Evolutionary conservation across 2,329 filamentous ascomycete genomes (phyloP).

Genomic region (Hypoxylon sp.): DNA sequence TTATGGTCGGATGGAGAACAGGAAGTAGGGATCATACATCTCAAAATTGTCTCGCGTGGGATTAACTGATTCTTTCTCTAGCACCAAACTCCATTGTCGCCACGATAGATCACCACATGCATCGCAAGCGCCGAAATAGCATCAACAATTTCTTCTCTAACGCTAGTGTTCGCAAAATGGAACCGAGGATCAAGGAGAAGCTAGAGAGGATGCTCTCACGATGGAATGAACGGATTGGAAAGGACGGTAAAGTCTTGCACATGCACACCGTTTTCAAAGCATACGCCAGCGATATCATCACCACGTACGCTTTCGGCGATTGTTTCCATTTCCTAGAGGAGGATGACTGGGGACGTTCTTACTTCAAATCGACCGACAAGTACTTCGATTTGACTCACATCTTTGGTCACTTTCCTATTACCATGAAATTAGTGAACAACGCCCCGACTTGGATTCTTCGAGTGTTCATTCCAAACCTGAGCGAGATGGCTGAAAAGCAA

Average conservation of each 20-base stretch:
- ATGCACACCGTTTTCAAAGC: conserved; percentile 47
- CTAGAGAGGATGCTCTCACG: conserved; percentile 48
- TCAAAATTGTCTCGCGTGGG: background rate
- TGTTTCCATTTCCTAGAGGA: conserved; percentile 39
- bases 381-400: conserved; percentile 38
- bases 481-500: conserved; percentile 27
- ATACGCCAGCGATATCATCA: conserved; percentile 46
- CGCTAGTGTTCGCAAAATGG: conserved; percentile 55
- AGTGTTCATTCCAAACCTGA: conserved; percentile 26
- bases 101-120: conserved; percentile 58
- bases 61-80: background rate
- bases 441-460: conserved; percentile 27
- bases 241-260: conserved; percentile 5
- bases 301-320: conserved; percentile 39
- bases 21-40: conserved; percentile 2
- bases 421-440: conserved; percentile 37
- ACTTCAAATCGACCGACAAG: conserved; percentile 31
- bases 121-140: conserved; percentile 58
- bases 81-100: conserved; percentile 44
- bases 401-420: conserved; percentile 41
- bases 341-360: conserved; percentile 29
- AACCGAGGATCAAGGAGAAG: conserved; percentile 56
- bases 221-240: conserved; percentile 7
- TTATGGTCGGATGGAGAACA: background rate
- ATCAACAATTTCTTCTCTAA: conserved; percentile 62